These are phyloP conservation scores for Cystobasidium pallidum DNA, from an alignment of 1,284 basidiomycete genomes.

Conservation along the genomic window DNA sequence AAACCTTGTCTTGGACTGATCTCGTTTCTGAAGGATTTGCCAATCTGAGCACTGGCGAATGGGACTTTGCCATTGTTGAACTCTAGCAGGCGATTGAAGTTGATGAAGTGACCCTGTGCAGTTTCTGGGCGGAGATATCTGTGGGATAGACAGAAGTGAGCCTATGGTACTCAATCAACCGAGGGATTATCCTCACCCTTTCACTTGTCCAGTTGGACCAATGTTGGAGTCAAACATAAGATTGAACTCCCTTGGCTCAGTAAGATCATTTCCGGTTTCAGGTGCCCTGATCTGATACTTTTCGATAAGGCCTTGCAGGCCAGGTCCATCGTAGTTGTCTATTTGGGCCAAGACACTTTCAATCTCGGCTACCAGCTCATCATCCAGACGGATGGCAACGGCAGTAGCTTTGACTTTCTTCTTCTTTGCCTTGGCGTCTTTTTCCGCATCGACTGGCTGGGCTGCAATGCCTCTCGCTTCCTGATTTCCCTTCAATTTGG, in stretches of 20 bases:
- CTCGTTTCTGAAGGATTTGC: constrained; percentile 95
- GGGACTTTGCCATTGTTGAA: constrained; percentile 97
- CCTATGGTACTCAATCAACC: not conserved
- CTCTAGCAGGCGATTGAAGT: constrained; percentile 94
- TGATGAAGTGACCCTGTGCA: constrained; percentile 98
- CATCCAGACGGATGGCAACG: constrained; percentile 75
- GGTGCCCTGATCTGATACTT: constrained; percentile 86
- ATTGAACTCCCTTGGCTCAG: constrained; percentile 94
- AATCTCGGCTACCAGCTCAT: constrained; percentile 76
- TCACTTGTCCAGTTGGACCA: constrained; percentile 95
- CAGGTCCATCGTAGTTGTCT: constrained; percentile 89
- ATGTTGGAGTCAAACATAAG: constrained; percentile 98
- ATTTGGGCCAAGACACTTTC: constrained; percentile 87
- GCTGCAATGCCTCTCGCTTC: constrained; percentile 78
- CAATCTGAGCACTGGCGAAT: constrained; percentile 96
- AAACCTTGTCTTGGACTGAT: constrained; percentile 96
- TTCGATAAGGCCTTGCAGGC: constrained; percentile 84
- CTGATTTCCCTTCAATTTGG: constrained; percentile 84
- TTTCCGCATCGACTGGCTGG: constrained; percentile 60
- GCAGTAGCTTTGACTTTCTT: constrained; percentile 80
- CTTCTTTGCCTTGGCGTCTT: constrained; percentile 73
- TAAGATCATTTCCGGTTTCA: constrained; percentile 86
- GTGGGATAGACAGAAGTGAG: constrained; percentile 13
- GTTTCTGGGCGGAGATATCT: constrained; percentile 97
- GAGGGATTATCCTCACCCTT: constrained; percentile 67